A percentile compares a stretch with the other conserved stretches of the same genome.
Conservation (phyloP, 225 moss, liverwort and hornwort species). For the Rhytidiadelphus loreus region DNA sequence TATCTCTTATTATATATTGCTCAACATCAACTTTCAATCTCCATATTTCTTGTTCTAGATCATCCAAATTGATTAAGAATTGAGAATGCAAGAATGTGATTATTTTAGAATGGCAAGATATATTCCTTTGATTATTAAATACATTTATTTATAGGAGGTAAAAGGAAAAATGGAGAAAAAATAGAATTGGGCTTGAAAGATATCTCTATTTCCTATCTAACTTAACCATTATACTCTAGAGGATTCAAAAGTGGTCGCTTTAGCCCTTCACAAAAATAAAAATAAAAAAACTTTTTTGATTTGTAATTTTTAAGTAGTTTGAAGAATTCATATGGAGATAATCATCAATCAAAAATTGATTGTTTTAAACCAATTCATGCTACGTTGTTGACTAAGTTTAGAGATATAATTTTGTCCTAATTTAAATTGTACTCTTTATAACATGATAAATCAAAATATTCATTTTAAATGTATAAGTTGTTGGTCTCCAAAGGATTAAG, state of each 20-base stretch:
- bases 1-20: not conserved
- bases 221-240: not conserved
- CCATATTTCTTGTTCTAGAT: not conserved
- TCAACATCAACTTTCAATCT: not conserved
- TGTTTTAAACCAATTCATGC: not conserved
- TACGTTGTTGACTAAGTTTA: not conserved
- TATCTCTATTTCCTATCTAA: not conserved
- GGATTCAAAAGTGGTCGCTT: not conserved
- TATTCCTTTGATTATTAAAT: not conserved
- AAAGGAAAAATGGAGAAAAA: not conserved
- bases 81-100: not conserved
- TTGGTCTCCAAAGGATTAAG: not conserved
- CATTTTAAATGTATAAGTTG: not conserved
- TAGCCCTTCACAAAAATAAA: no score
- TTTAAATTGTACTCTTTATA: not conserved
- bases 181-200: not conserved
- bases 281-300: no score
- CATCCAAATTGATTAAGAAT: not conserved
- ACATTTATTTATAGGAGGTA: not conserved
- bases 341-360: not conserved
- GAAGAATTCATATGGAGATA: not conserved
- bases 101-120: not conserved
- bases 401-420: not conserved
- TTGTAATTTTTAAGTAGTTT: not conserved
- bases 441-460: not conserved